Percentiles rank a stretch among this genome's conserved stretches.
Conservation (phyloP, 257 asterid genomes). For the Lycium barbarum region DNA sequence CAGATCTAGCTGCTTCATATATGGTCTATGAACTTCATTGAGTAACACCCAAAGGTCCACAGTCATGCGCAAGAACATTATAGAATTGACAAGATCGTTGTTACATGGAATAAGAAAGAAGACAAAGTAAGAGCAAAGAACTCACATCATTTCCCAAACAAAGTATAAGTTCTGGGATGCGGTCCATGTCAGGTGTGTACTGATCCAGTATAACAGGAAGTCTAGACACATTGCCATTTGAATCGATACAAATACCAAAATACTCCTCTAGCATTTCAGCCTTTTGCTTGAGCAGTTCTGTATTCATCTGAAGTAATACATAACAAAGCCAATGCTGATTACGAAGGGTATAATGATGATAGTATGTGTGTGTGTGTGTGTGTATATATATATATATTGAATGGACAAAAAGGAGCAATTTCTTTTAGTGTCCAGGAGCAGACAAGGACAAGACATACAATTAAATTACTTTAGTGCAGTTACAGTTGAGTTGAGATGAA, state of each 20-base stretch:
- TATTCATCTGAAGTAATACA: conserved; percentile 66
- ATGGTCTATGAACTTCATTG: not conserved
- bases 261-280: conserved; percentile 87
- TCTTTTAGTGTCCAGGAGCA: conserved; percentile 12
- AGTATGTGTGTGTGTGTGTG: not conserved
- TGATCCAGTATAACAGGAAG: conserved; percentile 95
- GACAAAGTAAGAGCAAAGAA: conserved; percentile 29
- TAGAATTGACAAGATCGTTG: not conserved
- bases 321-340: conserved; percentile 9
- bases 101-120: conserved; percentile 16
- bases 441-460: conserved; percentile 25
- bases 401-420: not conserved
- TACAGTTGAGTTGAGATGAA: conserved; percentile 32
- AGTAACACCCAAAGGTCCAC: not conserved
- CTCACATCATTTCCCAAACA: conserved; percentile 98
- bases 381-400: not conserved
- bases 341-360: conserved; percentile 18
- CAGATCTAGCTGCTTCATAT: not conserved
- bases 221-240: conserved; percentile 76
- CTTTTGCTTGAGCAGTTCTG: conserved; percentile 73
- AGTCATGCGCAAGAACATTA: not conserved
- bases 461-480: not conserved
- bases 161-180: conserved; percentile 90
- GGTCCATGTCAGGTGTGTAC: conserved; percentile 98
- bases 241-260: conserved; percentile 70